These are phyloP conservation scores for Musa troglodytarum DNA, from an alignment of 176 grass and related monocot genomes.

Conservation along the genomic window DNA sequence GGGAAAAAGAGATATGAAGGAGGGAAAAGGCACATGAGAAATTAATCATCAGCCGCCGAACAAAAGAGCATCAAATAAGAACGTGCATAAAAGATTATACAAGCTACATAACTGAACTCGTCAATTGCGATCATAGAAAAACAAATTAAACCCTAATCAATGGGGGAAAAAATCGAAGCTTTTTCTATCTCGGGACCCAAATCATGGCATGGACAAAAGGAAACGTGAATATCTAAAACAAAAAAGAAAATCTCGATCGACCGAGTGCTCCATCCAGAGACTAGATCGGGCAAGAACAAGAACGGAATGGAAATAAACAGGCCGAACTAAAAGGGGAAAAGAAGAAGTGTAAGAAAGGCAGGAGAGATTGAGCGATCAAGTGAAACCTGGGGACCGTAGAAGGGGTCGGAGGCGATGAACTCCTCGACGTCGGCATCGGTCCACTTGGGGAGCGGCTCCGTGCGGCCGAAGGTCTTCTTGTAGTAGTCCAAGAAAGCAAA, in stretches of 20 bases:
- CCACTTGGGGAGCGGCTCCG: slow-evolving; percentile 75
- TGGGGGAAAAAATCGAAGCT: not conserved
- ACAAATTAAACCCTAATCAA: not conserved
- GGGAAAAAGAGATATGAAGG: too few relatives aligned
- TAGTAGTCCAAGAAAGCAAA: slow-evolving; percentile 89
- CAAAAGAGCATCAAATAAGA: too few relatives aligned
- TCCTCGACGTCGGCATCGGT: slow-evolving; percentile 73
- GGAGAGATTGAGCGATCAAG: too few relatives aligned
- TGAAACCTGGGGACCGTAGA: slow-evolving; percentile 76
- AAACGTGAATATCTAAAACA: not conserved
- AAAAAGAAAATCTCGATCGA: not conserved
- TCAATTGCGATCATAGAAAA: not conserved
- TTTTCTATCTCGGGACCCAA: not conserved
- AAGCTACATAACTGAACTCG: not conserved
- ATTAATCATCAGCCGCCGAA: too few relatives aligned
- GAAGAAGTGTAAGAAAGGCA: too few relatives aligned
- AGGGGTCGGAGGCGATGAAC: slow-evolving; percentile 72
- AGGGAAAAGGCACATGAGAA: too few relatives aligned
- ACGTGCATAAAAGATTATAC: too few relatives aligned
- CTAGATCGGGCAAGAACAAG: not conserved
- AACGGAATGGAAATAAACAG: too few relatives aligned
- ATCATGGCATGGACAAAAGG: not conserved
- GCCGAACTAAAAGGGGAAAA: too few relatives aligned
- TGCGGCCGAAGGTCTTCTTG: slow-evolving; percentile 88
- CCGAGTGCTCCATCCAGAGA: not conserved